Evolutionary conservation across 2,329 filamentous ascomycete species (phyloP), one percentile per base, ranked within the genome.

Genomic region (Clonostachys byssicola): DNA sequence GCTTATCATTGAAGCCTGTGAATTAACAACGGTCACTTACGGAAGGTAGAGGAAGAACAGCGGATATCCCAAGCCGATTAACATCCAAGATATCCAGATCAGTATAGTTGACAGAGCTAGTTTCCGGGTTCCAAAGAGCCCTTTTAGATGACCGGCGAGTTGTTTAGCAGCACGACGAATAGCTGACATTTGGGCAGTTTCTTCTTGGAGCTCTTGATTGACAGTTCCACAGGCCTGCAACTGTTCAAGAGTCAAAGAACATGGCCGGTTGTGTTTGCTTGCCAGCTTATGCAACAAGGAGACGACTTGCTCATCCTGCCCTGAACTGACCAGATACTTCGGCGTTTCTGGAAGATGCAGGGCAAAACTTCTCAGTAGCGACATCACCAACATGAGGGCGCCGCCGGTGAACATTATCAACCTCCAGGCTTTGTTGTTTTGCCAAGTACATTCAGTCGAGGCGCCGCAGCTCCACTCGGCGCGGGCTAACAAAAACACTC

Each of bases 21-120:
- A n/a, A n/a, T n/a, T n/a, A n/a, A n/a, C n/a, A n/a, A n/a, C n/a
- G n/a, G n/a, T n/a, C n/a, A n/a, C n/a, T n/a, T n/a, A 36, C 34
- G 78, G 78, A 2, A 88, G 65, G 59, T 86, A 88, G 48, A 86
- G 81, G 53, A 85, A 83, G 64, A 84, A 88, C 0, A 88, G 68
- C 0, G 85, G 84, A 55, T 86, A 88, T 1, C 81, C 83, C 0
- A 88, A 72, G 3, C 83, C 83, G 42, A 86, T 83, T 4, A 83
- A 61, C 0, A 75, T 70, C 85, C 85, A 88, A 1, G 77, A 82
- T 8, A 83, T 58, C 79, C 81, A 86, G 51, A 88, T 79, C 44
- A 88, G 61, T 0, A 66, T 54, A 0, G 83, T 88, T 0, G 77
- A 81, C 4, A 81, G 56, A 1, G 65, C 79, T 39, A 86, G 76